Conservation (phyloP, 805 yeast species). For the Saturnispora hagleri region DNA sequence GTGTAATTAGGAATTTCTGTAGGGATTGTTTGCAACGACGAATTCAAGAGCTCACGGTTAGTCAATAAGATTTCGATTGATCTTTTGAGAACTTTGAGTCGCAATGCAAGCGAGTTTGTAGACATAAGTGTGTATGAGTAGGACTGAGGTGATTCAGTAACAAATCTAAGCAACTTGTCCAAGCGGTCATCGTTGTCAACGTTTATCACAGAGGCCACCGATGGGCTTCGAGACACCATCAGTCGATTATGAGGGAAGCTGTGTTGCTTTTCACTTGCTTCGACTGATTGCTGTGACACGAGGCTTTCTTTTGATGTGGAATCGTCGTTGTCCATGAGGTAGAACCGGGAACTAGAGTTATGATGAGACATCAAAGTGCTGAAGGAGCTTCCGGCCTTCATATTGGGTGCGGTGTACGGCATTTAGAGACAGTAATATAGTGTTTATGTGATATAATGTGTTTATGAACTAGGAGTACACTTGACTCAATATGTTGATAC, state of each 20-base stretch:
- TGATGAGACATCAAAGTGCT: conserved; percentile 3
- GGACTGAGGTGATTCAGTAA: conserved; percentile 74
- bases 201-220: not conserved
- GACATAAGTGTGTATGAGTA: conserved; percentile 78
- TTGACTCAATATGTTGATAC: not conserved
- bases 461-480: not conserved
- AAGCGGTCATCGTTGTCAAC: not conserved
- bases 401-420: conserved; percentile 7
- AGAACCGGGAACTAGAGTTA: conserved; percentile 8
- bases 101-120: conserved; percentile 68
- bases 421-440: not conserved
- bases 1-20: not conserved
- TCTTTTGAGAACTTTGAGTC: conserved; percentile 65
- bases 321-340: conserved; percentile 10
- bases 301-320: conserved; percentile 11
- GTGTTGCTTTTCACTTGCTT: not conserved
- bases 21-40: conserved; percentile 14
- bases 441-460: not conserved
- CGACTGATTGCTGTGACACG: not conserved
- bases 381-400: conserved; percentile 4
- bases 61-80: conserved; percentile 66
- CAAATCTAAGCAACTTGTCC: conserved; percentile 38
- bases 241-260: conserved; percentile 3
- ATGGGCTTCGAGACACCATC: conserved; percentile 1
- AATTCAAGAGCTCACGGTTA: conserved; percentile 39